These are phyloP conservation scores for Phytophthora uliginosa DNA, from an alignment of 352 stramenopile genomes.

Conservation along the genomic window DNA sequence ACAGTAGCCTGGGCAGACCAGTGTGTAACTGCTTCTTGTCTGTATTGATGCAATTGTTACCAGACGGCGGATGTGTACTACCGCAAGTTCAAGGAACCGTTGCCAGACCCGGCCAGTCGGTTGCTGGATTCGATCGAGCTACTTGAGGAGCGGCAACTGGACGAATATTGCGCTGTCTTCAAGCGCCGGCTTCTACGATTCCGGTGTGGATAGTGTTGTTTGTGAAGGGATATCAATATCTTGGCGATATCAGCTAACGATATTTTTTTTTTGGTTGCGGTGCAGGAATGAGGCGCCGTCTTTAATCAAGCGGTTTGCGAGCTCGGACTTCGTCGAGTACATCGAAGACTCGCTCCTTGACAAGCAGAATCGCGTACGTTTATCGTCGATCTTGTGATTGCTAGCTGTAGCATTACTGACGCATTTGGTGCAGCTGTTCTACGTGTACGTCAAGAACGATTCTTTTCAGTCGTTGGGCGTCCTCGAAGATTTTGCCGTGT, in stretches of 20 bases:
- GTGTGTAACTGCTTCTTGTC: not conserved
- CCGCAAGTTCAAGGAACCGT: slow-evolving; percentile 83
- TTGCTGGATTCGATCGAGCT: slow-evolving; percentile 54
- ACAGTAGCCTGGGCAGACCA: not conserved
- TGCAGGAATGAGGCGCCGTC: slow-evolving; percentile 76
- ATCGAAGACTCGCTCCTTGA: slow-evolving; percentile 83
- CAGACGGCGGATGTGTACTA: slow-evolving; percentile 80
- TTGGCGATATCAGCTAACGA: not conserved
- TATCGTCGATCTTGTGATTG: not conserved
- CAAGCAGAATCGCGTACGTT: slow-evolving; percentile 72
- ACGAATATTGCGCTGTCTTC: slow-evolving; percentile 72
- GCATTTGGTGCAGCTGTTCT: slow-evolving; percentile 61
- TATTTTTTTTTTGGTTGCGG: not conserved
- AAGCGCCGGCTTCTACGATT: slow-evolving; percentile 70
- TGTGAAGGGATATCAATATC: not conserved
- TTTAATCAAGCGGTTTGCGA: slow-evolving; percentile 84
- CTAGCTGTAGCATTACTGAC: not conserved
- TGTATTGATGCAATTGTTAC: not conserved
- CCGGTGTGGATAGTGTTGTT: slow-evolving; percentile 28
- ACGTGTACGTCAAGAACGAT: slow-evolving; percentile 82
- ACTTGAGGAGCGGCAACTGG: slow-evolving; percentile 58
- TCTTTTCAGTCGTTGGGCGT: slow-evolving; percentile 77
- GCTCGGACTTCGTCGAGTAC: slow-evolving; percentile 78
- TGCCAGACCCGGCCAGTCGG: slow-evolving; percentile 70
- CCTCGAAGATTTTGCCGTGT: slow-evolving; percentile 81